These are phyloP conservation scores for Physocladia obscura DNA, from an alignment of 192 early-diverging fungal species.

Conservation along the genomic window DNA sequence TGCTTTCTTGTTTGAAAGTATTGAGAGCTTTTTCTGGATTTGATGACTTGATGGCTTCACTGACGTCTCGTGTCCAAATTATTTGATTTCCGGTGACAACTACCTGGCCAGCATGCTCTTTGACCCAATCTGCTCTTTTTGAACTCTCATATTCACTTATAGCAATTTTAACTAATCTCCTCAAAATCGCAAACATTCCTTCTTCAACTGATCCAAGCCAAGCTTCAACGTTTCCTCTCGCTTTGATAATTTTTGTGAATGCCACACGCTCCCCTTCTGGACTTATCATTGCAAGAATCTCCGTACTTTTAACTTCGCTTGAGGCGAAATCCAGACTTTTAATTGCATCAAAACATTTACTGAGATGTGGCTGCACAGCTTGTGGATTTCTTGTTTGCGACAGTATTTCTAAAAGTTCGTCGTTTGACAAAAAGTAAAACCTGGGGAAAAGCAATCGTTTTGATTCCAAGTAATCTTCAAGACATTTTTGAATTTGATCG, in stretches of 20 bases:
- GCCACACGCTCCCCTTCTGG: conserved; percentile 59
- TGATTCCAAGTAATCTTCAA: conserved; percentile 63
- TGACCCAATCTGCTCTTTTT: conserved; percentile 57
- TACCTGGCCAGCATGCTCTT: conserved; percentile 58
- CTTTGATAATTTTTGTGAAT: conserved; percentile 61
- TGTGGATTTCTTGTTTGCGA: conserved; percentile 65
- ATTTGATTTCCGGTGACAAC: conserved; percentile 60
- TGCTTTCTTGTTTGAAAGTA: conserved; percentile 44
- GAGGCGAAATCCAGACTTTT: conserved; percentile 58
- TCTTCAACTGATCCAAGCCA: conserved; percentile 66
- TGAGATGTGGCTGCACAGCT: conserved; percentile 62
- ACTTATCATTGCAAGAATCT: conserved; percentile 57
- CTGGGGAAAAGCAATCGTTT: conserved; percentile 62
- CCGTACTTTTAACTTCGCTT: conserved; percentile 56
- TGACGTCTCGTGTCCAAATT: conserved; percentile 54
- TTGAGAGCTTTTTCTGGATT: conserved; percentile 43
- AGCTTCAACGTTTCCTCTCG: conserved; percentile 64
- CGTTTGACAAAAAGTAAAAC: conserved; percentile 67
- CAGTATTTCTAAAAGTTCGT: conserved; percentile 64
- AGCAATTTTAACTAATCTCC: conserved; percentile 52
- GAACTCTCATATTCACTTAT: conserved; percentile 52
- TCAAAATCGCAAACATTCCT: conserved; percentile 54
- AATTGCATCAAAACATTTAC: conserved; percentile 67
- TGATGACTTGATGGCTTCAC: conserved; percentile 46
- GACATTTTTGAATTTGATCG: conserved; percentile 65